Evolutionary conservation across 1,284 basidiomycete genomes (phyloP).

Genomic region (Sporisorium graminicola): DNA sequence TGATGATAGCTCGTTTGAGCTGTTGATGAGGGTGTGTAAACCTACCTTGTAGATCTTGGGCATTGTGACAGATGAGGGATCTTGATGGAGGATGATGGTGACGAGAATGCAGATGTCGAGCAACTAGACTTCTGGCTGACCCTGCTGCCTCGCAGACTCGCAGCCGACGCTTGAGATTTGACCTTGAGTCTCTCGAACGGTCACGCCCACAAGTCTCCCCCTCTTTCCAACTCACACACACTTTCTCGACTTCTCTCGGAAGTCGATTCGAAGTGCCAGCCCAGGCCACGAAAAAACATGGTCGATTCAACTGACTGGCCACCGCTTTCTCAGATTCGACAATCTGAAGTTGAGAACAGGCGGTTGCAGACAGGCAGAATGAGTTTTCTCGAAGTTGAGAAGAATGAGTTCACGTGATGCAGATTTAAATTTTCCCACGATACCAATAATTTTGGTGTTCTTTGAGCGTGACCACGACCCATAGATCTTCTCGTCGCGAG

Average conservation of each 20-base stretch:
- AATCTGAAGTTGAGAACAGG: not conserved
- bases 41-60: slow-evolving; percentile 68
- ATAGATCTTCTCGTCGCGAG: too few relatives aligned
- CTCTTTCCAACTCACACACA: not conserved
- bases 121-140: slow-evolving; percentile 20
- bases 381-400: too few relatives aligned
- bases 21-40: slow-evolving; percentile 2
- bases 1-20: not conserved
- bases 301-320: too few relatives aligned
- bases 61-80: slow-evolving; percentile 58
- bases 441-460: not conserved
- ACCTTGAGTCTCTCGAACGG: not conserved
- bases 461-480: not conserved
- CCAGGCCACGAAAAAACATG: not conserved
- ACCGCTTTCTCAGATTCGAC: not conserved
- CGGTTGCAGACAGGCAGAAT: slow-evolving; percentile 11
- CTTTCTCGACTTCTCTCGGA: slow-evolving; percentile 4
- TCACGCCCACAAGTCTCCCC: slow-evolving; percentile 9
- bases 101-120: slow-evolving; percentile 41
- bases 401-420: slow-evolving; percentile 9
- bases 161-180: not conserved
- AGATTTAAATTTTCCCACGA: slow-evolving; percentile 14
- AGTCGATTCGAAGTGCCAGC: not conserved
- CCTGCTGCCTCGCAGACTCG: slow-evolving; percentile 13
- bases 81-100: slow-evolving; percentile 54